A percentile compares a stretch with the other conserved stretches of the same genome.
These are phyloP conservation scores for Backusella westeae DNA, from an alignment of 192 early-diverging fungal genomes.

Conservation along the genomic window DNA sequence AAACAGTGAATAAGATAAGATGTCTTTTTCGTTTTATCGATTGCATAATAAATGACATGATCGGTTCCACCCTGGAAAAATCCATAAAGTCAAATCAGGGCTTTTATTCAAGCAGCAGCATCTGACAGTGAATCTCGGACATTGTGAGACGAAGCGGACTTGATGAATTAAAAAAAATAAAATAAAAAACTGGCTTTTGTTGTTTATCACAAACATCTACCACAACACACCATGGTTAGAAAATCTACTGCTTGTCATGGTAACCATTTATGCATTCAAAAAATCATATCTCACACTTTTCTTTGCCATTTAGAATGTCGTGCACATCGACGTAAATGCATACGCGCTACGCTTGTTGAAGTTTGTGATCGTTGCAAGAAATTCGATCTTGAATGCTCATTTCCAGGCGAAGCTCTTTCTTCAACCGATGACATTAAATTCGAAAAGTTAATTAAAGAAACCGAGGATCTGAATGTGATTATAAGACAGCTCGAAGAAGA, in stretches of 20 bases:
- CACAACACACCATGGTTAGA: not conserved
- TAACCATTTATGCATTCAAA: not conserved
- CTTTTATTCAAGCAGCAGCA: too few relatives aligned
- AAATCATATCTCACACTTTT: not conserved
- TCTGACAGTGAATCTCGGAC: not conserved
- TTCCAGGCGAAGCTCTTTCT: not conserved
- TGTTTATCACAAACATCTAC: not conserved
- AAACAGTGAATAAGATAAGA: too few relatives aligned
- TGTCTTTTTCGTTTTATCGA: not conserved
- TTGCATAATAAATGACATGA: not conserved
- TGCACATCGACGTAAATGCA: not conserved
- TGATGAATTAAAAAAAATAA: not conserved
- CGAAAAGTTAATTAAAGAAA: not conserved
- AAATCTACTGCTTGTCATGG: not conserved
- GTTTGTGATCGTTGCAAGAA: not conserved
- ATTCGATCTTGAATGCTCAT: not conserved
- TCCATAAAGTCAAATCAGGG: not conserved
- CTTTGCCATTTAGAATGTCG: not conserved
- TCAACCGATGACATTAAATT: not conserved
- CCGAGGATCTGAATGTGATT: not conserved
- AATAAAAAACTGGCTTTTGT: not conserved
- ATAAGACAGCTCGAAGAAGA: not conserved
- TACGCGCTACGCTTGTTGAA: not conserved
- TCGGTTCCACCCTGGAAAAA: not conserved
- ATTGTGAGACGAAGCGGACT: not conserved